Base-by-base conservation (phyloP, 495 filamentous ascomycete species). In the Penicillium ochrochloron region DNA sequence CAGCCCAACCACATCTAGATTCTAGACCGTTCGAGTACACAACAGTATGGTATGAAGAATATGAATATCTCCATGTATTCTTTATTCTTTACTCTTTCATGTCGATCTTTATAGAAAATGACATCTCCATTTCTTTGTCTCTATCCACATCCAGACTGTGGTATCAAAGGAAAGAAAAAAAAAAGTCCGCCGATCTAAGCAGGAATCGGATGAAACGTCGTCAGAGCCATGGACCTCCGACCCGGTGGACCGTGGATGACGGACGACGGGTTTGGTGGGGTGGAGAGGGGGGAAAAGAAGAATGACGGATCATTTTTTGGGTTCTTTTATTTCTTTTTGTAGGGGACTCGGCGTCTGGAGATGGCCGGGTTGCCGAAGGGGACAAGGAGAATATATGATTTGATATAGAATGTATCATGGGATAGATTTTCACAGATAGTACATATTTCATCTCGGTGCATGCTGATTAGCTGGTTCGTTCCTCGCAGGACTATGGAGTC, bases 231-330 rank as follows among this genome's bases (percentile, higher is more conserved):
- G 59, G 59, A 35, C 21, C 23, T 27, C 4, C 25, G 25, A 27
- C 25, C 4, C 2, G 4, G 25, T 27, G 25, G 25, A 27, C 12
- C 8, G 59, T 31, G 31, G 37, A 21, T 27, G 41, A 29, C 21
- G 46, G 12, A 60, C 59, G 46, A 52, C 46, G 46, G 59, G 37
- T 42, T 42, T 50, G 46, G 46, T 25, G 44, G 59, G 42, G 57
- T 44, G 44, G 57, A 11, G 14, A n/a, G 35, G 17, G 8, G 29
- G 29, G 9, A 2, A 15, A 14, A 6, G 14, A 29, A 29, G 25
- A 51, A 27, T 19, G 42, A 51, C 25, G 25, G 48, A 29, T 51
- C 48, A 51, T 14, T 10, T 50, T 35, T 48, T 44, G 25, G 4
- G 25, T 27, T 27, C 25, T 27, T 27, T 27, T 27, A 27, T 4